Base-by-base conservation (phyloP, 768 basidiomycete genomes). In the Hysterangium stoloniferum region DNA sequence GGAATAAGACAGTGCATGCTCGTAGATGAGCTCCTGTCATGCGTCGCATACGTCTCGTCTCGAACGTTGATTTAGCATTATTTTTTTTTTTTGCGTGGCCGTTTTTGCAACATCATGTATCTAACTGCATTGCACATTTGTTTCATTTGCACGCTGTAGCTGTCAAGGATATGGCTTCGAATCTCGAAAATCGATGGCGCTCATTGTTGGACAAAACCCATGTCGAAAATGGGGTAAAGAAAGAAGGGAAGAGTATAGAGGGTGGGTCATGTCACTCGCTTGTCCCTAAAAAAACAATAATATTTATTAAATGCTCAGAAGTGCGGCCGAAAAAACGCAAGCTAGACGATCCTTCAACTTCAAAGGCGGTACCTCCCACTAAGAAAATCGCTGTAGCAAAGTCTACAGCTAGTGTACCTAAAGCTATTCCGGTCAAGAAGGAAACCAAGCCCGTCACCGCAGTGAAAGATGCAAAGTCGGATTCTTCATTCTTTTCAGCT, bases 81-180 rank as follows among this genome's bases (percentile, higher is more conserved):
- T 41, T 42, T 51, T 54, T 46, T 41, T 29, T 43, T 55, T 56
- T 46, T 55, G 52, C 58, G 40, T 44, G 28, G 41, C 48, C 53
- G 54, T 62, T 48, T 59, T 56, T 57, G 42, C 31, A 25, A 57
- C 55, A 38, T 59, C 60, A 70, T 80, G 75, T 83, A 82, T 85
- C 83, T 87, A 80, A 87, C 84, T 62, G 66, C 61, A 32, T 29
- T 51, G 52, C 59, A 65, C 68, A 62, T 69, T 68, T 71, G 64
- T 60, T 65, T 33, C 25, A 15, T 50, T 56, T 63, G 58, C 60
- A 56, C 57, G 57, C 64, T 66, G 66, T 74, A 91, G 88, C 88
- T 70, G 78, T 88, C 83, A 86, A 89, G 82, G 88, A 91, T 71
- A 87, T 91, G 85, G 88, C 88, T 60, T 79, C 78, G 64, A 89